Evolutionary conservation across 768 basidiomycete species (phyloP).

Genomic region (Tephrocybe rancida): DNA sequence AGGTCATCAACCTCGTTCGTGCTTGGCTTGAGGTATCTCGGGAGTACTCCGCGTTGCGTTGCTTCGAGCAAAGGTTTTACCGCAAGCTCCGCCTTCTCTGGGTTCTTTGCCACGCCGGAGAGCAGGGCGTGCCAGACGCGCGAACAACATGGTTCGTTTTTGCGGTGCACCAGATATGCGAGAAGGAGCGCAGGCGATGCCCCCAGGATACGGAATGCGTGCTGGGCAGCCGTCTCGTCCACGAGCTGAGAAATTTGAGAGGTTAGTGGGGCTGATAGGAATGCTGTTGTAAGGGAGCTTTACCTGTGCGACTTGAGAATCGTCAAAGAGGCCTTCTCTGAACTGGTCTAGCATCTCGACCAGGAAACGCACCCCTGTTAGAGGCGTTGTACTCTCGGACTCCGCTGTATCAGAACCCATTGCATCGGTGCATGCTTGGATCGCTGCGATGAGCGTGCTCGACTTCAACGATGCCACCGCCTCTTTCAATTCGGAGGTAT

Average conservation of each 20-base stretch:
- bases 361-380: constrained; percentile 24
- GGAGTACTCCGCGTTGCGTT: constrained; percentile 38
- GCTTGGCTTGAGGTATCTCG: constrained; percentile 46
- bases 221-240: constrained; percentile 42
- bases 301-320: constrained; percentile 46
- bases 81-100: constrained; percentile 27
- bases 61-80: constrained; percentile 45
- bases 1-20: constrained; percentile 47
- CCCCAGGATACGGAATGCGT: constrained; percentile 41
- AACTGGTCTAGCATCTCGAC: constrained; percentile 54
- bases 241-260: constrained; percentile 34
- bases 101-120: constrained; percentile 35
- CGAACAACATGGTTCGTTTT: constrained; percentile 29
- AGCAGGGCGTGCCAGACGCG: constrained; percentile 55
- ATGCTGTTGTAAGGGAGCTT: constrained; percentile 14
- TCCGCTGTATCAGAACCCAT: neutral
- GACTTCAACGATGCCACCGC: constrained; percentile 30
- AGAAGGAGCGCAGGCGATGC: constrained; percentile 47
- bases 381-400: neutral
- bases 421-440: constrained; percentile 27
- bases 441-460: constrained; percentile 34
- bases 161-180: constrained; percentile 52
- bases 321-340: constrained; percentile 49
- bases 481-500: constrained; percentile 23
- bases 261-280: neutral